phyloP scores from a whole-genome alignment of 768 basidiomycete species.

The Lentinula raphanica region DNA sequence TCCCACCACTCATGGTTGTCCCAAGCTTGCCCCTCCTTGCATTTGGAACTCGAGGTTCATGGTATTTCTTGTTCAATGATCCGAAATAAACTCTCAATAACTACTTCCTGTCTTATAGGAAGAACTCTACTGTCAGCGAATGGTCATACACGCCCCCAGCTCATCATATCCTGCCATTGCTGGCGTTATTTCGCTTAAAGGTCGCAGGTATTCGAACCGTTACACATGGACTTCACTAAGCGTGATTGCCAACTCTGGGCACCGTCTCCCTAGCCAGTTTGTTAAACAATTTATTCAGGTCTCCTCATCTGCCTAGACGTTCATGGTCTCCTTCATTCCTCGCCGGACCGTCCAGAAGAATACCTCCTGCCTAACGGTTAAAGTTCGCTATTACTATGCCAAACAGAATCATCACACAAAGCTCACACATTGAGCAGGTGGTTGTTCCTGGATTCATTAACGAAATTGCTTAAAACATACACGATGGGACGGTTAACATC shows the following conservation, averaged over 20 bases:
- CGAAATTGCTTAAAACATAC: neutral
- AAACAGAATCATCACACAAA: neutral
- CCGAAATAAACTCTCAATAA: neutral
- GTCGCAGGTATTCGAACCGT: neutral
- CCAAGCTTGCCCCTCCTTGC: too few species aligned
- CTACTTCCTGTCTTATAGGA: neutral
- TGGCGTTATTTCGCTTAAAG: neutral
- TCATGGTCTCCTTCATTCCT: neutral
- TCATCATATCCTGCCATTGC: neutral
- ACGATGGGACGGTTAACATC: neutral
- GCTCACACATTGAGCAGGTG: too few species aligned
- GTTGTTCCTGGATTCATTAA: neutral
- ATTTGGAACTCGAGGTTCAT: neutral
- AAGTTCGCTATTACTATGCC: neutral
- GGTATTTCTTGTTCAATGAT: conserved; percentile 30
- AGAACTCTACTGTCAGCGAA: neutral
- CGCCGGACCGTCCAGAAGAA: neutral
- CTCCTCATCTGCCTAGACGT: neutral
- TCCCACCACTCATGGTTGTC: too few species aligned
- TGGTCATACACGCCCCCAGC: neutral
- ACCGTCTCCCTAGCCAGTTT: neutral
- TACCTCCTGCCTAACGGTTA: neutral
- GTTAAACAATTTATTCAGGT: neutral
- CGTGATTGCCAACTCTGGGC: neutral
- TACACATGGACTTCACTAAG: neutral